Evolutionary conservation across 2,329 filamentous ascomycete species (phyloP).

Genomic region (Fusarium proliferatum): DNA sequence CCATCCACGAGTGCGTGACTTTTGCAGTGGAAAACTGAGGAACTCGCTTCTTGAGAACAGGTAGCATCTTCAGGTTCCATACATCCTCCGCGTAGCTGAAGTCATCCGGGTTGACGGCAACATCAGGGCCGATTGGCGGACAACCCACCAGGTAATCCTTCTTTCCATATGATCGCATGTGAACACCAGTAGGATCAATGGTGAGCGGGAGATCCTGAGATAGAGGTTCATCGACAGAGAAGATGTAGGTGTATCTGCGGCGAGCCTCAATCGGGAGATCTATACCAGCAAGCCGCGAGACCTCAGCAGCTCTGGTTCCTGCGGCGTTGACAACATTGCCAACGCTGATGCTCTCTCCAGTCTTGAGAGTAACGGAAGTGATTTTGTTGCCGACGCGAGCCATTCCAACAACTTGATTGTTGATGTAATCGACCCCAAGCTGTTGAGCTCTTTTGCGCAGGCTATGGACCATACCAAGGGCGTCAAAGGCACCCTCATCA

Average conservation of each 20-base stretch:
- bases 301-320: constrained; percentile 7
- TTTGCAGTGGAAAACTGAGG: constrained; percentile 15
- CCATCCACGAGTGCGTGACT: constrained; percentile 22
- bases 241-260: constrained; percentile 16
- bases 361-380: constrained; percentile 4
- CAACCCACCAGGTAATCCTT: constrained; percentile 21
- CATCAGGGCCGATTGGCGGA: constrained; percentile 3
- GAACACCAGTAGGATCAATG: constrained; percentile 19
- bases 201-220: constrained; percentile 17
- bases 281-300: constrained; percentile 1
- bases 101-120: constrained; percentile 2
- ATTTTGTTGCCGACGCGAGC: neutral
- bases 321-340: neutral
- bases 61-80: constrained; percentile 23
- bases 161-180: constrained; percentile 16
- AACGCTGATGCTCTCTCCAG: neutral
- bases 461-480: constrained; percentile 8
- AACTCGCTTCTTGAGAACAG: constrained; percentile 12
- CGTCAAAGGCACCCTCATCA: constrained; percentile 23
- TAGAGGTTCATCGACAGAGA: constrained; percentile 17
- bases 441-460: neutral
- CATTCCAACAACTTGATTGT: constrained; percentile 17
- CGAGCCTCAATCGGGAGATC: constrained; percentile 20
- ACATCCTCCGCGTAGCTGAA: constrained; percentile 16
- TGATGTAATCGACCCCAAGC: constrained; percentile 7